Evolutionary conservation across 2,329 filamentous ascomycete species (phyloP).

Genomic region (Fonsecaea pedrosoi): DNA sequence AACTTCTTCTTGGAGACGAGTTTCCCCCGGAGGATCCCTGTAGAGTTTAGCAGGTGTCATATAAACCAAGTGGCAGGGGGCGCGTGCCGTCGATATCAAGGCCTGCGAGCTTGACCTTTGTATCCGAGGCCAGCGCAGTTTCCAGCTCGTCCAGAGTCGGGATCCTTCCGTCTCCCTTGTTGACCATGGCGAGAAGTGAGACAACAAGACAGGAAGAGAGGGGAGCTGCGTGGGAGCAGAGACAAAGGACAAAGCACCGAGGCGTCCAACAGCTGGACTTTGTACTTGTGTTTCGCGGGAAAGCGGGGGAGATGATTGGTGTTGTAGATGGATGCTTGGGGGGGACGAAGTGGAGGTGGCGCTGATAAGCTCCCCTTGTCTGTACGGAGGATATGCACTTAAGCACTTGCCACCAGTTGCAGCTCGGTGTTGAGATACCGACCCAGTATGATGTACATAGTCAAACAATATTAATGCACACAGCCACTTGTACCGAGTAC

Average conservation of each 20-base stretch:
- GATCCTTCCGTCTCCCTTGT: slow-evolving; percentile 27
- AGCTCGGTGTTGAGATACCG: slow-evolving; percentile 8
- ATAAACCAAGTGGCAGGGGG: not conserved
- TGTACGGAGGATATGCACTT: not conserved
- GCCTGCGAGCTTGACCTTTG: slow-evolving; percentile 84
- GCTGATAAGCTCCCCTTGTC: slow-evolving; percentile 15
- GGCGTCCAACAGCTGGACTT: slow-evolving; percentile 1
- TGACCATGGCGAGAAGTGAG: slow-evolving; percentile 25
- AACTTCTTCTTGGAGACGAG: slow-evolving; percentile 94
- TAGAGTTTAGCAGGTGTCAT: slow-evolving; percentile 19
- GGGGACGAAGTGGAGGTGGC: slow-evolving; percentile 2
- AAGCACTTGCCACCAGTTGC: not conserved
- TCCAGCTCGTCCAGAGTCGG: slow-evolving; percentile 71
- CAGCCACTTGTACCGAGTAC: too few relatives aligned
- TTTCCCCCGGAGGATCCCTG: slow-evolving; percentile 77
- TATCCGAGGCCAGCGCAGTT: slow-evolving; percentile 71
- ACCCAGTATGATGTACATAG: not conserved
- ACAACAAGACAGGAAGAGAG: not conserved
- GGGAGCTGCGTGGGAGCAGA: slow-evolving; percentile 1
- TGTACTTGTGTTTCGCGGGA: slow-evolving; percentile 11
- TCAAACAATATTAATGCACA: not conserved
- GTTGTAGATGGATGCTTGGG: slow-evolving; percentile 1
- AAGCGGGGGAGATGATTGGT: slow-evolving; percentile 23
- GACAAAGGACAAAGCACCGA: slow-evolving; percentile 12
- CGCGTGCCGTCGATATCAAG: slow-evolving; percentile 77